Evolutionary conservation across 176 grass and related monocot species (phyloP), one percentile per base, ranked within the genome.

Genomic region (Oryza meyeriana): DNA sequence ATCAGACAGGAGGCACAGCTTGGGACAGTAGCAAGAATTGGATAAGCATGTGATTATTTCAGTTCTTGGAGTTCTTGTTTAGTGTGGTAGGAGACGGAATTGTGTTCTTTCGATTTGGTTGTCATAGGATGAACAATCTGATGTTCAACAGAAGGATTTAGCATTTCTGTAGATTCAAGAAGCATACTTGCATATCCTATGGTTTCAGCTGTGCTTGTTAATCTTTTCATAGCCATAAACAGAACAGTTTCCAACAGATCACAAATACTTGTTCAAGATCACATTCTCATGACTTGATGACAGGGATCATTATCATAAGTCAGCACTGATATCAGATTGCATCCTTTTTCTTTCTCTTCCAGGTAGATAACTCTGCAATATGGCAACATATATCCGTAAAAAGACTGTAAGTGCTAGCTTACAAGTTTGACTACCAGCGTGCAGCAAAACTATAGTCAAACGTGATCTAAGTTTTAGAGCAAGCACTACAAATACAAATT

Each of bases 401-500:
- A 52, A 20, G 11, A 30, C 25, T 38, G 12, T 24, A 27, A 24
- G 17, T 83, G 77, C 73, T 71, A 26, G 0, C 6, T 77, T 70
- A 64, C 72, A 78, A 40, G 33, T 64, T 40, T 36, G 8, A 31
- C 45, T 75, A 62, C n/a, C n/a, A 2, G 22, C 28, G 25, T 22
- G 44, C 13, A 69, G 7, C 34, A 87, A 64, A 76, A 69, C 28
- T 69, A 47, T n/a, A 44, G 40, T 29, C 16, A 80, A 74, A 85
- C 71, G 85, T 65, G n/a, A 42, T 9, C 6, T 10, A 18, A 26
- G n/a, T 64, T 64, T 39, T 39, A 34, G 34, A 75, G 59, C 34
- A 75, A 75, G 47, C 1, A 1, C 77, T 63, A 61, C 27, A 85
- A 71, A 82, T 58, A 83, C 30, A 30, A 47, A 32, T 20, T 69